A percentile compares a stretch with the other conserved stretches of the same genome.
Evolutionary conservation across 768 basidiomycete species (phyloP).

Genomic region (Psilocybe azurescens): DNA sequence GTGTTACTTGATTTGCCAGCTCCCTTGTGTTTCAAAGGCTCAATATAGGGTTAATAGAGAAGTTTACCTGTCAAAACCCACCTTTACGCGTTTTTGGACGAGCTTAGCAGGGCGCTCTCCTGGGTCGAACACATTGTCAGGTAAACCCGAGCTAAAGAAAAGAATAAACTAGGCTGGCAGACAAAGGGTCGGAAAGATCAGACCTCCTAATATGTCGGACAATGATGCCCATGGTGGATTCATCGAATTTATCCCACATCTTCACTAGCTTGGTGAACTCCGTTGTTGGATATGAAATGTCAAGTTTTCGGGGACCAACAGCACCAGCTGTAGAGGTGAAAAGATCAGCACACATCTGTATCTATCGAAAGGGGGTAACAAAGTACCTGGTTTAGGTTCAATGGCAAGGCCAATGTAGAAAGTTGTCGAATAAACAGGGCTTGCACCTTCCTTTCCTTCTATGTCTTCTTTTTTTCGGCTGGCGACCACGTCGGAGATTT

Average conservation of each 20-base stretch:
- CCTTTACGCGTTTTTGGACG: slow-evolving; percentile 78
- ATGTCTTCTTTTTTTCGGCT: slow-evolving; percentile 81
- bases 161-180: slow-evolving; percentile 4
- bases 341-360: slow-evolving; percentile 10
- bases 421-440: slow-evolving; percentile 91
- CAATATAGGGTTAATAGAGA: slow-evolving; percentile 11
- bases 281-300: slow-evolving; percentile 96
- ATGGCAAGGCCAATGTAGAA: slow-evolving; percentile 97
- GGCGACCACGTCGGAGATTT: slow-evolving; percentile 72
- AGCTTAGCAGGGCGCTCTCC: slow-evolving; percentile 79
- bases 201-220: slow-evolving; percentile 94
- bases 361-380: slow-evolving; percentile 12
- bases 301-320: slow-evolving; percentile 80
- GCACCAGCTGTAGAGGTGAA: slow-evolving; percentile 61
- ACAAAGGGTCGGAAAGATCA: slow-evolving; percentile 20
- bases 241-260: slow-evolving; percentile 94
- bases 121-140: slow-evolving; percentile 82
- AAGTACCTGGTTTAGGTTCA: slow-evolving; percentile 84
- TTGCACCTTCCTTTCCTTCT: slow-evolving; percentile 75
- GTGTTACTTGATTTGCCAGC: slow-evolving; percentile 64
- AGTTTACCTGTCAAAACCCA: slow-evolving; percentile 32
- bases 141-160: slow-evolving; percentile 64
- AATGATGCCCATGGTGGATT: slow-evolving; percentile 90
- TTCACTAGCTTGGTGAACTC: slow-evolving; percentile 96
- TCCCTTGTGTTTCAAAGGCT: slow-evolving; percentile 47